A percentile compares a stretch with the other conserved stretches of the same genome.
Conservation (phyloP, 176 grass and related monocot species). For the Microstegium vimineum region DNA sequence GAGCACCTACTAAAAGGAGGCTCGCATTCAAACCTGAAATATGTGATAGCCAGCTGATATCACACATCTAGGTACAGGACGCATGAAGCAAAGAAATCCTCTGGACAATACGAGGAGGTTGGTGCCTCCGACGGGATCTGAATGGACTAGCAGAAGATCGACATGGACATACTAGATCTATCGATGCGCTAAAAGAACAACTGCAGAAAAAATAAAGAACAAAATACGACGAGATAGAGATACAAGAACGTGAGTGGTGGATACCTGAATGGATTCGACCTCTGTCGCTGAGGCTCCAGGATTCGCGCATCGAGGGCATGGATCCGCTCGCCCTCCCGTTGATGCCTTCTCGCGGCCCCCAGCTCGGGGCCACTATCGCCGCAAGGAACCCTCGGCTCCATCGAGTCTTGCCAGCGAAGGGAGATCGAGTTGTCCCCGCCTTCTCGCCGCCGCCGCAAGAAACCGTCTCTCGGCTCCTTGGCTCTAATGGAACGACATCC, state of each 20-base stretch:
- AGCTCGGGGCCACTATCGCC: not conserved
- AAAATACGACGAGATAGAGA: not conserved
- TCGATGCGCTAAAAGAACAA: not conserved
- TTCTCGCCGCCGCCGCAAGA: not conserved
- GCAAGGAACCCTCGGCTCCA: not conserved
- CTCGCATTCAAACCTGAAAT: conserved; percentile 48
- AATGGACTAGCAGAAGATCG: not conserved
- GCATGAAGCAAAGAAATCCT: not conserved
- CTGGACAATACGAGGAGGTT: not conserved
- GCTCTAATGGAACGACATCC: not conserved
- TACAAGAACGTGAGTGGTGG: not conserved
- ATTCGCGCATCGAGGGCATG: not conserved
- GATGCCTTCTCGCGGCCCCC: not conserved
- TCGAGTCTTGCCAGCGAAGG: not conserved
- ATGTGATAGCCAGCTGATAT: not conserved
- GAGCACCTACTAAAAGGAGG: conserved; percentile 60
- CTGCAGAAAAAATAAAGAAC: not conserved
- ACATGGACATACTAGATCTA: not conserved
- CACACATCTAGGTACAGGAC: not conserved
- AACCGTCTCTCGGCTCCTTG: not conserved
- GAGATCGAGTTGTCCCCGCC: not conserved
- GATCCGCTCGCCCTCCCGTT: not conserved
- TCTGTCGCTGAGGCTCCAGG: not conserved
- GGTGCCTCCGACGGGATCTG: not conserved
- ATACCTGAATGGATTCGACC: not conserved